These are phyloP conservation scores for Aquanectria penicillioides DNA, from an alignment of 2,329 filamentous ascomycete genomes.

Conservation along the genomic window DNA sequence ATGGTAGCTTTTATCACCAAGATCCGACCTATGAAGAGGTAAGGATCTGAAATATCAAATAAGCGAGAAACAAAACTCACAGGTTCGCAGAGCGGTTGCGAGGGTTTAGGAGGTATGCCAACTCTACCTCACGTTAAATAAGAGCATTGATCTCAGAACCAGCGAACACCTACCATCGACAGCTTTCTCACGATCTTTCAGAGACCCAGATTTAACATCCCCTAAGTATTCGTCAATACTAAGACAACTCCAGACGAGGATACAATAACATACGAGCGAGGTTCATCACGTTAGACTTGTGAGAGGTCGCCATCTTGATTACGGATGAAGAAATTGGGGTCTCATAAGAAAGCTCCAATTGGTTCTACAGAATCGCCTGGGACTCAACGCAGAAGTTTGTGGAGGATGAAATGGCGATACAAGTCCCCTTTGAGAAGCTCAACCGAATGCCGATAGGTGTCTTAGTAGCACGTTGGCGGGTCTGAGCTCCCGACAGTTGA, in stretches of 20 bases:
- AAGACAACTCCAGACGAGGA: background rate
- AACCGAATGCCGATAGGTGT: slow-evolving; percentile 13
- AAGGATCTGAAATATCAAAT: slow-evolving; percentile 9
- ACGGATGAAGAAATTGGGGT: slow-evolving; percentile 8
- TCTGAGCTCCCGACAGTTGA: slow-evolving; percentile 13
- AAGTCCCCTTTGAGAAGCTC: slow-evolving; percentile 13
- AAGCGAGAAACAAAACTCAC: slow-evolving; percentile 37
- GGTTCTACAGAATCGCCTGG: background rate
- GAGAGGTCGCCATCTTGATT: slow-evolving; percentile 45
- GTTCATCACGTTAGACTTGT: slow-evolving; percentile 47
- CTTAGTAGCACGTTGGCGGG: slow-evolving; percentile 3
- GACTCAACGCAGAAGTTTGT: slow-evolving; percentile 1
- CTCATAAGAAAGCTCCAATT: slow-evolving; percentile 5
- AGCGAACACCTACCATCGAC: slow-evolving; percentile 49
- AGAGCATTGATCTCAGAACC: background rate
- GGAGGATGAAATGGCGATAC: background rate
- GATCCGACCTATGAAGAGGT: slow-evolving; percentile 43
- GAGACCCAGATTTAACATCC: slow-evolving; percentile 46
- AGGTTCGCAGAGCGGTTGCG: slow-evolving; percentile 49
- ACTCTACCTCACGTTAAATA: slow-evolving; percentile 42
- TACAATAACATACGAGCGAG: slow-evolving; percentile 45
- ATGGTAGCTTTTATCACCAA: slow-evolving; percentile 84
- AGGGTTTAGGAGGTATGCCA: slow-evolving; percentile 51
- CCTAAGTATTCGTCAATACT: slow-evolving; percentile 39
- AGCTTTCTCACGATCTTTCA: slow-evolving; percentile 53